Conservation (phyloP, 208 protist species). For the Trypanosoma mega region DNA sequence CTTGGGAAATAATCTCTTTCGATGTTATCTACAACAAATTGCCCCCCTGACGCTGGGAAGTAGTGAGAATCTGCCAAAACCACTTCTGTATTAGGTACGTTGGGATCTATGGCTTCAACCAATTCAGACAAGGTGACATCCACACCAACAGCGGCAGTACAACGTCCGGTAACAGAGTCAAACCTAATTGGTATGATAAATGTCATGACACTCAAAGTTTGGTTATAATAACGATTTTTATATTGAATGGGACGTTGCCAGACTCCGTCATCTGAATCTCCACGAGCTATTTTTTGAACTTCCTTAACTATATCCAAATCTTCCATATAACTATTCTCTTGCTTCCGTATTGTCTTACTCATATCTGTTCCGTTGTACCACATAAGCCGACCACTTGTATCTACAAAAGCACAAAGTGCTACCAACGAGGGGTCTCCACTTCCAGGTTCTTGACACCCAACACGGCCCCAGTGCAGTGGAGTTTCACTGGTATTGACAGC, state of each 20-base stretch:
- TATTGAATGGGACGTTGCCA: neutral
- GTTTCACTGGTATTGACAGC: too few relatives aligned
- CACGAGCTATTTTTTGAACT: neutral
- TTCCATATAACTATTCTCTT: neutral
- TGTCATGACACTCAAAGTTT: conserved; percentile 25
- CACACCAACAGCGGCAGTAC: conserved; percentile 32
- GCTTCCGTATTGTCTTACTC: neutral
- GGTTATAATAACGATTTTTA: neutral
- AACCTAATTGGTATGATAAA: conserved; percentile 39
- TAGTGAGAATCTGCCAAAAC: conserved; percentile 38
- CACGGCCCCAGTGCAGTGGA: too few relatives aligned
- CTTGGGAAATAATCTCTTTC: conserved; percentile 30
- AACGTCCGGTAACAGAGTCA: conserved; percentile 15
- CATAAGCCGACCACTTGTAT: too few relatives aligned
- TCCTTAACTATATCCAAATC: neutral
- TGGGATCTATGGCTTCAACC: conserved; percentile 29
- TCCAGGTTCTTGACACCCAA: too few relatives aligned
- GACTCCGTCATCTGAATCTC: neutral
- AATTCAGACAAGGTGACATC: conserved; percentile 38
- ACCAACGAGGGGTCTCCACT: too few relatives aligned
- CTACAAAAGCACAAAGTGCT: too few relatives aligned
- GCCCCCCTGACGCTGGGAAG: conserved; percentile 28
- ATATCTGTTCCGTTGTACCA: neutral
- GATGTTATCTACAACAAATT: conserved; percentile 50
- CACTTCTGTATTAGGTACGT: conserved; percentile 23